Evolutionary conservation across 2,329 filamentous ascomycete species (phyloP).

Genomic region (Zasmidium cellare): DNA sequence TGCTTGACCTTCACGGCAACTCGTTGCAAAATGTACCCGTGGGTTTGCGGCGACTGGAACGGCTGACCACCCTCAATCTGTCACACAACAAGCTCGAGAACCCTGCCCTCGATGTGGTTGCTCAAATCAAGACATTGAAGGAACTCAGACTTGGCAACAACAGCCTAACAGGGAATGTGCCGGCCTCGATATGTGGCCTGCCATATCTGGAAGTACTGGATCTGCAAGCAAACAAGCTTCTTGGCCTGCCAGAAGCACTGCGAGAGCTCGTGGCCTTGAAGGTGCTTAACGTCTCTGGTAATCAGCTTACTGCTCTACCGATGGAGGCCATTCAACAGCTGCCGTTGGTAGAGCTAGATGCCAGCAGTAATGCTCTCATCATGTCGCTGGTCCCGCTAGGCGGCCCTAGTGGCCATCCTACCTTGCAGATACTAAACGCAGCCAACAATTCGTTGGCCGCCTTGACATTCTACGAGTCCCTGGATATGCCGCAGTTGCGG

Average conservation of each 20-base stretch:
- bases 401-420: slow-evolving; percentile 50
- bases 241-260: slow-evolving; percentile 66
- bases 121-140: slow-evolving; percentile 69
- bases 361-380: slow-evolving; percentile 74
- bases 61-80: slow-evolving; percentile 79
- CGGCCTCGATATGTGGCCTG: slow-evolving; percentile 63
- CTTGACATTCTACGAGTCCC: slow-evolving; percentile 47
- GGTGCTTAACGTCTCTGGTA: slow-evolving; percentile 77
- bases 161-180: slow-evolving; percentile 66
- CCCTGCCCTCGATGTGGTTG: slow-evolving; percentile 69
- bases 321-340: slow-evolving; percentile 68
- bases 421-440: slow-evolving; percentile 74
- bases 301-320: slow-evolving; percentile 70
- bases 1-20: slow-evolving; percentile 85
- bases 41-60: slow-evolving; percentile 70
- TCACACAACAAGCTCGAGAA: slow-evolving; percentile 74
- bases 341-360: slow-evolving; percentile 71
- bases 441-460: slow-evolving; percentile 70
- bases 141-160: slow-evolving; percentile 85
- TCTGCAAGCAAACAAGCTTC: slow-evolving; percentile 76
- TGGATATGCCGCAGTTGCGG: slow-evolving; percentile 71
- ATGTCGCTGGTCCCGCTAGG: slow-evolving; percentile 68
- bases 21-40: slow-evolving; percentile 68
- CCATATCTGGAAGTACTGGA: slow-evolving; percentile 76
- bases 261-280: slow-evolving; percentile 68